These are phyloP conservation scores for Phytophthora cactorum DNA, from an alignment of 352 stramenopile species.

Conservation along the genomic window DNA sequence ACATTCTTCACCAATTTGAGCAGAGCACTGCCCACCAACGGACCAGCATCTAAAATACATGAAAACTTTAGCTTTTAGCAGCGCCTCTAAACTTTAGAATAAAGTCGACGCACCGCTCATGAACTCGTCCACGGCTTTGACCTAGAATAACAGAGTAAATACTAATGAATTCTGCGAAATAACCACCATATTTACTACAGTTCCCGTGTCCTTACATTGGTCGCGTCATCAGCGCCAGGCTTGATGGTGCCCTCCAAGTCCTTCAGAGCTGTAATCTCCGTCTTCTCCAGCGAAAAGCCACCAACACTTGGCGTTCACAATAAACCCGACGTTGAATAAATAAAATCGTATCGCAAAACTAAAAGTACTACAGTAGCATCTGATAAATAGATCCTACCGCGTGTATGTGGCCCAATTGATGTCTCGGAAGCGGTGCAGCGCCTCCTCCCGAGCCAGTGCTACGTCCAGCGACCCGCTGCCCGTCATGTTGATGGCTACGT, in stretches of 20 bases:
- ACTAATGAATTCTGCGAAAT: slow-evolving; percentile 6
- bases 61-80: slow-evolving; percentile 1
- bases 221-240: slow-evolving; percentile 55
- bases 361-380: neutral
- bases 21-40: slow-evolving; percentile 63
- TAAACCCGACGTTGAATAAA: slow-evolving; percentile 5
- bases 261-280: slow-evolving; percentile 86
- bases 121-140: slow-evolving; percentile 78
- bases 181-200: neutral
- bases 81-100: neutral
- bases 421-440: slow-evolving; percentile 86
- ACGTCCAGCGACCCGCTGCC: slow-evolving; percentile 71
- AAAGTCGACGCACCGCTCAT: slow-evolving; percentile 42
- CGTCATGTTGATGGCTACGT: slow-evolving; percentile 76
- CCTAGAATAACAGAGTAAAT: slow-evolving; percentile 37
- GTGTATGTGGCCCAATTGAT: slow-evolving; percentile 92
- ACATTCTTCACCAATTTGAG: slow-evolving; percentile 91
- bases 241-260: slow-evolving; percentile 84
- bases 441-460: slow-evolving; percentile 77
- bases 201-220: slow-evolving; percentile 42
- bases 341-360: slow-evolving; percentile 6
- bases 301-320: slow-evolving; percentile 44
- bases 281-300: slow-evolving; percentile 85
- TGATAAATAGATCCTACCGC: slow-evolving; percentile 46
- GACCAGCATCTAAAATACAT: slow-evolving; percentile 59